phyloP scores from a whole-genome alignment of 1,284 basidiomycete genomes.

The Tetrapyrgos nigripes region DNA sequence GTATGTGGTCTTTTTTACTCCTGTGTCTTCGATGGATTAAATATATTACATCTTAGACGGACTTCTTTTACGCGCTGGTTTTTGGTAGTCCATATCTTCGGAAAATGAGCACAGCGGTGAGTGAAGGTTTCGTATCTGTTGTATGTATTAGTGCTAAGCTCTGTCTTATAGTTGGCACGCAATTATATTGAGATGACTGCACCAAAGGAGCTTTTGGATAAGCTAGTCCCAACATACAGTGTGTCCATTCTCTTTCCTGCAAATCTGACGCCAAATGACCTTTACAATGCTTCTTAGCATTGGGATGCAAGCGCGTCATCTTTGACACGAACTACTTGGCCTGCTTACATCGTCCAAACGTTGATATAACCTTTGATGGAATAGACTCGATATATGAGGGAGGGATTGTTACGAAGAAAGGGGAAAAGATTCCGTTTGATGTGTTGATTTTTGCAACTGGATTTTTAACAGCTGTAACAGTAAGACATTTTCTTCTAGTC shows the following conservation, averaged over 20 bases:
- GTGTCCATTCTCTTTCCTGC: constrained; percentile 24
- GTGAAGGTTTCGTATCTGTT: neutral
- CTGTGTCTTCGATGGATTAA: neutral
- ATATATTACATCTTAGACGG: constrained; percentile 25
- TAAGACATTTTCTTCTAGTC: constrained; percentile 21
- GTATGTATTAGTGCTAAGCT: neutral
- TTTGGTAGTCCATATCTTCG: constrained; percentile 28
- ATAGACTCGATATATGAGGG: constrained; percentile 42
- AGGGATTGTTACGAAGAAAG: constrained; percentile 45
- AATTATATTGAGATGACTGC: constrained; percentile 42
- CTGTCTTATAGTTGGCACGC: constrained; percentile 27
- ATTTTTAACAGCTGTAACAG: constrained; percentile 39
- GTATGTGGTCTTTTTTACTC: no score
- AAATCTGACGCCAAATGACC: constrained; percentile 28
- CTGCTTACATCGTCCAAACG: constrained; percentile 44
- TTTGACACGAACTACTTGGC: constrained; percentile 43
- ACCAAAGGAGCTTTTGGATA: constrained; percentile 46
- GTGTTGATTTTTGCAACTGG: constrained; percentile 48
- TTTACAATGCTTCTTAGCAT: constrained; percentile 32
- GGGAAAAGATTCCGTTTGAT: constrained; percentile 40
- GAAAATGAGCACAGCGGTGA: constrained; percentile 21
- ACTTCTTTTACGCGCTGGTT: constrained; percentile 32
- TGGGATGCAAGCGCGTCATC: constrained; percentile 45
- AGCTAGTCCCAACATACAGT: constrained; percentile 52
- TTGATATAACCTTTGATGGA: constrained; percentile 41